Base-by-base conservation (phyloP, 495 filamentous ascomycete genomes). In the Talaromyces ruber region DNA sequence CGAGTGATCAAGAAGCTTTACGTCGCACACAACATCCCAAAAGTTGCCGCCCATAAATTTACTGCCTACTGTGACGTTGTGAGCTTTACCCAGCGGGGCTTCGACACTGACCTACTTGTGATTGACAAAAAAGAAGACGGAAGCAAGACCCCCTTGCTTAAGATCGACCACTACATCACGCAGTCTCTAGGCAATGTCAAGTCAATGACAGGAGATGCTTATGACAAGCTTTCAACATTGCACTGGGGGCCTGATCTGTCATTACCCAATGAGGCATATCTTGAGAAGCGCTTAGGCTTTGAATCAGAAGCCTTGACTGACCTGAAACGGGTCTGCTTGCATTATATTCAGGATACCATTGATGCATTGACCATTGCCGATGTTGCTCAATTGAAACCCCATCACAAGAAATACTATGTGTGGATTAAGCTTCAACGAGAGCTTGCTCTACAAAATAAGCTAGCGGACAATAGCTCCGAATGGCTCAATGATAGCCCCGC, bases 161-260 rank as follows among this genome's bases (percentile, higher is more conserved):
- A 29, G 28, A 29, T 29, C 6, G 28, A 29, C 6, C 28, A 29
- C 28, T 29, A 29, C 6, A 29, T 29, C 6, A 29, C 28, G 28
- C 28, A 29, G 28, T 29, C 28, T 29, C 28, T 29, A 3, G 28
- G 28, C 28, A 29, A 29, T 29, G 28, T 29, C 28, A 29, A 29
- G 28, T 29, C 28, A 29, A 29, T 6, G 3, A 29, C 28, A 3
- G 28, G 28, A 29, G 28, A 29, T 6, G 28, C 28, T 29, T 29
- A 29, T 29, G 28, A 29, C 28, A 29, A 29, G 6, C 28, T 29
- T 6, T 29, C 28, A 29, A 43, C 34, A 25, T 7, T 63, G 25
- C 11, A n/a, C 11, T 63, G 61, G 61, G 61, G 22, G 8, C 61
- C 61, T 24, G 61, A 63, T 37, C 32, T 63, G 3, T 59, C 61